Evolutionary conservation across 169 alveolate genomes (phyloP).

Genomic region (Perkinsus chesapeaki): DNA sequence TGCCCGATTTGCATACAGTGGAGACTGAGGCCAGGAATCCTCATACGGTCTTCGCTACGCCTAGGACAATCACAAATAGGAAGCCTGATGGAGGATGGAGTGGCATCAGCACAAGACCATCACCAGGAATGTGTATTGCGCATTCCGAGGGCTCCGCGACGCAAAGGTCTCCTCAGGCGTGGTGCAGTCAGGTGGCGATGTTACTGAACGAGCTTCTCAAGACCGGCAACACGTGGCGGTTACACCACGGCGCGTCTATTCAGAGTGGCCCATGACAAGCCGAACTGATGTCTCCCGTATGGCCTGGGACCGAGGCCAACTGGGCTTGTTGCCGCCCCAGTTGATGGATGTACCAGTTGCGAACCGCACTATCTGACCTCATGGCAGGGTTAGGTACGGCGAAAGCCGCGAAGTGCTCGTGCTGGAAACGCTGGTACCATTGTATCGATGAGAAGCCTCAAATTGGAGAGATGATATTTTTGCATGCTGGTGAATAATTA

Average conservation of each 20-base stretch:
- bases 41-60: background rate
- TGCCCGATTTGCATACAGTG: background rate
- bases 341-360: background rate
- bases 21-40: background rate
- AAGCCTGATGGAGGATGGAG: too few relatives aligned
- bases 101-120: too few relatives aligned
- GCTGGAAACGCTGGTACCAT: background rate
- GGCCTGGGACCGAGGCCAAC: background rate
- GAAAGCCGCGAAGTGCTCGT: background rate
- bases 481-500: background rate
- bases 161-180: background rate
- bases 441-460: background rate
- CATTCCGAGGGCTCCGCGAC: background rate
- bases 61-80: too few relatives aligned
- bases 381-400: background rate
- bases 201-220: background rate
- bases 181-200: background rate
- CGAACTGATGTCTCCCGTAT: background rate
- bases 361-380: background rate
- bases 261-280: background rate
- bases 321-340: background rate
- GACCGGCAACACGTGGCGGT: background rate
- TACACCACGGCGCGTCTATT: background rate
- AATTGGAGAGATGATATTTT: background rate
- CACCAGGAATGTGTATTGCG: too few relatives aligned